Conservation (phyloP, 805 yeast species). For the Sugiyamaella boreocaroliniensis region DNA sequence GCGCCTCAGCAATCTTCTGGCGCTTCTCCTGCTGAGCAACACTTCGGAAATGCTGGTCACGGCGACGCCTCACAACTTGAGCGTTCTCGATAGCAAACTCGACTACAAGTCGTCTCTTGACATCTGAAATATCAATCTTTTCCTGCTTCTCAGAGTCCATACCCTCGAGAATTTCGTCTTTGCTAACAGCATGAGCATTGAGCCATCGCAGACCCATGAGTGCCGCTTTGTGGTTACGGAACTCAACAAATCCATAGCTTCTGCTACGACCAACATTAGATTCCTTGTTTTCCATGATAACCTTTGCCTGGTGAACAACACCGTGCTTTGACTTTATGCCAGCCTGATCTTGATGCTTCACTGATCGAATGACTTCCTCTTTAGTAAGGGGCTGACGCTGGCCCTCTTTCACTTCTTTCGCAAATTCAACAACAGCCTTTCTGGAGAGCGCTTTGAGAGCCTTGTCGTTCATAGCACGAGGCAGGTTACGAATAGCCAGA, state of each 20-base stretch:
- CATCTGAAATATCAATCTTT: constrained; percentile 24
- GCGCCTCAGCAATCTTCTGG: constrained; percentile 5
- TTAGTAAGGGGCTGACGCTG: constrained; percentile 78
- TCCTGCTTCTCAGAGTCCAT: constrained; percentile 17
- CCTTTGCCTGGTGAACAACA: constrained; percentile 88
- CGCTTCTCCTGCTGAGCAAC: constrained; percentile 16
- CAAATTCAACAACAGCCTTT: constrained; percentile 90
- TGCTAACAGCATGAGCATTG: constrained; percentile 81
- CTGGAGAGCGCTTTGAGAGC: constrained; percentile 88
- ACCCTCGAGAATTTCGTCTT: constrained; percentile 48
- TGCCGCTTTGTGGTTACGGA: constrained; percentile 84
- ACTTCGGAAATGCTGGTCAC: constrained; percentile 39
- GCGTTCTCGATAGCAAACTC: constrained; percentile 97
- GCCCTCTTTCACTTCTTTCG: constrained; percentile 72
- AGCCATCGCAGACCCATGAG: constrained; percentile 96
- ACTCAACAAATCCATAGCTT: constrained; percentile 95
- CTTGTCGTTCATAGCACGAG: constrained; percentile 84
- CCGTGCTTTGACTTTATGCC: constrained; percentile 55
- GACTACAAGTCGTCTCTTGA: constrained; percentile 72
- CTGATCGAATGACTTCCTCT: constrained; percentile 81
- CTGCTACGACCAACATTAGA: constrained; percentile 89
- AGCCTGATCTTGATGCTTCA: constrained; percentile 44
- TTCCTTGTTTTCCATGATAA: constrained; percentile 87
- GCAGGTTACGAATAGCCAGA: constrained; percentile 88
- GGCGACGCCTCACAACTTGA: constrained; percentile 84